Evolutionary conservation across 1,284 basidiomycete species (phyloP).

Genomic region (Rhodotorula glutinis): DNA sequence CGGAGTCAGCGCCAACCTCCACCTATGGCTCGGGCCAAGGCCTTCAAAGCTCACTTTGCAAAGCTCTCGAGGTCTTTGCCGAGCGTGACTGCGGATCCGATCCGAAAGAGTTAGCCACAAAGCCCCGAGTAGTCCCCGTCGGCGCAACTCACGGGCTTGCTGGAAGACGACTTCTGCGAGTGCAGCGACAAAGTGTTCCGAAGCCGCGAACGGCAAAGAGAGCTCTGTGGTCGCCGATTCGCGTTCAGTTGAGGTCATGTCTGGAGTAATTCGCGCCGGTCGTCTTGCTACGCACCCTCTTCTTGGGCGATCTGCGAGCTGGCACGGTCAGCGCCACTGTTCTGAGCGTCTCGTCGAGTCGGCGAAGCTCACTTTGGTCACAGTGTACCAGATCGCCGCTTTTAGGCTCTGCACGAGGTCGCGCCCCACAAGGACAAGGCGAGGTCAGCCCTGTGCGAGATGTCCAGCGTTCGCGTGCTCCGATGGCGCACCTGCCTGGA

Average conservation of each 20-base stretch:
- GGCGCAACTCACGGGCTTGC: slow-evolving; percentile 21
- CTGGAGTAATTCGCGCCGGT: not conserved
- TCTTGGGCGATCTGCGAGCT: slow-evolving; percentile 31
- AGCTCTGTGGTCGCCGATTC: slow-evolving; percentile 27
- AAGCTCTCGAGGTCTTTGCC: slow-evolving; percentile 38
- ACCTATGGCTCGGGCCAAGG: no score
- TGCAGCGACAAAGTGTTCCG: slow-evolving; percentile 36
- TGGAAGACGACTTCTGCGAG: slow-evolving; percentile 35
- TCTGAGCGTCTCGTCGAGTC: no score
- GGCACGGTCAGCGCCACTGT: not conserved
- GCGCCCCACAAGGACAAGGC: no score
- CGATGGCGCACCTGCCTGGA: slow-evolving; percentile 21
- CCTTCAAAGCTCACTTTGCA: slow-evolving; percentile 14
- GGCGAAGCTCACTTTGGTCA: slow-evolving; percentile 21
- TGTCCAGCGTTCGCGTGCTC: not conserved
- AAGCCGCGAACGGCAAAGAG: slow-evolving; percentile 22
- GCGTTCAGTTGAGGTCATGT: no score
- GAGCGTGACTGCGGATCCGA: slow-evolving; percentile 16
- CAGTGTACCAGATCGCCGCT: slow-evolving; percentile 35
- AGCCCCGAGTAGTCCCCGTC: no score
- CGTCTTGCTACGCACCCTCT: slow-evolving; percentile 14
- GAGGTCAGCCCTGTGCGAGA: not conserved
- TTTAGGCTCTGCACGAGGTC: slow-evolving; percentile 22
- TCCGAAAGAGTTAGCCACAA: no score
- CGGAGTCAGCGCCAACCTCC: not conserved